Evolutionary conservation across 352 stramenopile species (phyloP), one percentile per base, ranked within the genome.

Genomic region (Globisporangium lucens): DNA sequence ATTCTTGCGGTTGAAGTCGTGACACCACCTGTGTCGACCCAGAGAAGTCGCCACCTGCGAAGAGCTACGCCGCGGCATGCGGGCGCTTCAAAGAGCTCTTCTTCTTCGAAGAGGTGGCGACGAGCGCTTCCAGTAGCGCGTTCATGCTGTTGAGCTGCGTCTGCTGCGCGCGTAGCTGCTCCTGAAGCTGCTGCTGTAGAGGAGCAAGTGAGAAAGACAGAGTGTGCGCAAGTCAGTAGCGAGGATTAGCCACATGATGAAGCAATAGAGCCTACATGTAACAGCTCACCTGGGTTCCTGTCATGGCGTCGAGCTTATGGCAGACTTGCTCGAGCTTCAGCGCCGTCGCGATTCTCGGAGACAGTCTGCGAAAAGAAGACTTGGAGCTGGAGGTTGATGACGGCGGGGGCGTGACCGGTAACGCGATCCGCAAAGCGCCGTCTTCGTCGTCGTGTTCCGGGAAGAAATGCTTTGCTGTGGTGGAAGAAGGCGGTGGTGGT

Each of bases 81-180:
- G 56, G 56, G 5, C 30, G 20, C 33, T 61, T 61, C 38, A 1
- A 12, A 46, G 38, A 12, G 13, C 33, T 56, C 29, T 24, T 24
- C 49, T 29, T 55, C 43, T 22, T 24, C 17, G 10, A 10, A 15
- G 51, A 20, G 9, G 38, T 36, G 13, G 55, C 6, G 1, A 73
- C 51, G 43, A 70, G 60, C 35, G 66, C 52, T 61, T 88, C 70
- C 17, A 85, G 30, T 1, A 83, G 69, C 17, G 57, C 67, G n/a
- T 63, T 71, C 12, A 88, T 70, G 12, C 52, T 67, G 46, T 80
- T 67, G 8, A 89, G 64, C 46, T 85, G 76, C 47, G 73, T 59
- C 67, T 83, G 72, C 49, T 89, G 80, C 41, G 58, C 51, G 0
- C 24, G 60, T 15, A 85, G 68, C 29, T 84, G 75, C 55, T 67